These are phyloP conservation scores for Pleurotus tuber-regium DNA, from an alignment of 768 basidiomycete genomes.

Conservation along the genomic window DNA sequence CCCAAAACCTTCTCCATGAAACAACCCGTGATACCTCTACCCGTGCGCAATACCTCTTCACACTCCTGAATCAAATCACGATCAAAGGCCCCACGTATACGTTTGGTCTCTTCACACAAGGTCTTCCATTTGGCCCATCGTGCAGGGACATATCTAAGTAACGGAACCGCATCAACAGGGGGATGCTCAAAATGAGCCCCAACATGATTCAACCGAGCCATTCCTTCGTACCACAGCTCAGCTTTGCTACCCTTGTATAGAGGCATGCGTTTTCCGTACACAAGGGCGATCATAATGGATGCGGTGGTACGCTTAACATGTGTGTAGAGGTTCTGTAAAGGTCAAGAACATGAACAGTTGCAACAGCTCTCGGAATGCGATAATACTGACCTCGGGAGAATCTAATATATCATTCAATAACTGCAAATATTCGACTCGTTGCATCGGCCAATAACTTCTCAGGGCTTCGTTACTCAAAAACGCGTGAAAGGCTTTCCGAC, in stretches of 20 bases:
- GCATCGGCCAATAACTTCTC: constrained; percentile 13
- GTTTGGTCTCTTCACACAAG: constrained; percentile 18
- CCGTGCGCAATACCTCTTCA: constrained; percentile 21
- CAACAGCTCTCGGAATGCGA: constrained; percentile 1
- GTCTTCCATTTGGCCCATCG: constrained; percentile 34
- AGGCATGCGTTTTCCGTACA: constrained; percentile 28
- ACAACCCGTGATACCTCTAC: constrained; percentile 24
- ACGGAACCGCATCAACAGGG: constrained; percentile 31
- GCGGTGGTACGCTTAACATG: constrained; percentile 27
- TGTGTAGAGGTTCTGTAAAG: constrained; percentile 24
- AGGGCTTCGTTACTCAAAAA: constrained; percentile 17
- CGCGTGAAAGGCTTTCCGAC: constrained; percentile 18
- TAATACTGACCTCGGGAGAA: constrained; percentile 16
- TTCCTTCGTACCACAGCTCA: constrained; percentile 23
- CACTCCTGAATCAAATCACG: constrained; percentile 24
- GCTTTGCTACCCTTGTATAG: constrained; percentile 26
- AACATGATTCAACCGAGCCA: constrained; percentile 15
- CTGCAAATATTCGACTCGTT: constrained; percentile 21
- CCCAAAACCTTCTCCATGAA: constrained; percentile 30
- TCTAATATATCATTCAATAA: constrained; percentile 13
- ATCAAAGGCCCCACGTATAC: constrained; percentile 27
- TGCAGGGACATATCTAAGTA: constrained; percentile 30
- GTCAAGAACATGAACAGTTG: not conserved
- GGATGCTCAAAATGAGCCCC: constrained; percentile 21
- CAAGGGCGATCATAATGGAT: constrained; percentile 27